Conservation (phyloP, 306 rosid genomes). For the Pyrus communis region DNA sequence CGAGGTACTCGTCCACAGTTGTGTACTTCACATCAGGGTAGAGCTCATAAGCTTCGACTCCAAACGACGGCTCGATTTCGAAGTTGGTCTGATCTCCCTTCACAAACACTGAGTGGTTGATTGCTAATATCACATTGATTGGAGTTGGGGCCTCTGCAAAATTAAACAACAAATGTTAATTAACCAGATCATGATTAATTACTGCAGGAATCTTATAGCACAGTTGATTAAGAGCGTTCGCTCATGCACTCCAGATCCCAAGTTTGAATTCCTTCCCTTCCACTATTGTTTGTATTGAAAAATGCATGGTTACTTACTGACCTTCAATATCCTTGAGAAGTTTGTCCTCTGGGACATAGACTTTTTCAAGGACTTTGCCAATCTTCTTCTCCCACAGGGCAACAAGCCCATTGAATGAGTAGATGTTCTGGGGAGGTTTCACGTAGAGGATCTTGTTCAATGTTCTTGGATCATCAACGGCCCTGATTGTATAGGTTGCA, state of each 20-base stretch:
- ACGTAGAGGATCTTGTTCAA: slow-evolving; percentile 75
- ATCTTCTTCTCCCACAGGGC: slow-evolving; percentile 91
- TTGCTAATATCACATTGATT: slow-evolving; percentile 45
- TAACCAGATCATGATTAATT: not conserved
- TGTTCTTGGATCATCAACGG: slow-evolving; percentile 84
- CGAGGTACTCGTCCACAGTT: slow-evolving; percentile 70
- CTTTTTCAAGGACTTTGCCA: slow-evolving; percentile 59
- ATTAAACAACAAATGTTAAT: not conserved
- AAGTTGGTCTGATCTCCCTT: slow-evolving; percentile 86
- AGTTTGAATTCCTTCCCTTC: too few relatives aligned
- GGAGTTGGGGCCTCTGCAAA: slow-evolving; percentile 73
- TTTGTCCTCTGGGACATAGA: slow-evolving; percentile 57
- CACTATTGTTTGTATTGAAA: too few relatives aligned
- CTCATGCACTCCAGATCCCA: too few relatives aligned
- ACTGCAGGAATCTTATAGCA: too few relatives aligned
- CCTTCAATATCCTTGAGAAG: slow-evolving; percentile 72
- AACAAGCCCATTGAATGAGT: slow-evolving; percentile 70
- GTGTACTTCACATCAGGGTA: slow-evolving; percentile 86
- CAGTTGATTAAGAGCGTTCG: too few relatives aligned
- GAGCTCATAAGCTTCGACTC: slow-evolving; percentile 69
- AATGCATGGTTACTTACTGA: not conserved
- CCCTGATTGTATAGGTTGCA: slow-evolving; percentile 69
- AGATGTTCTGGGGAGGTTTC: slow-evolving; percentile 58
- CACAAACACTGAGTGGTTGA: slow-evolving; percentile 66
- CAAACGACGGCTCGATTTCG: slow-evolving; percentile 69